These are phyloP conservation scores for Excoecaria cochinchinensis DNA, from an alignment of 345 rosid genomes.

Conservation along the genomic window DNA sequence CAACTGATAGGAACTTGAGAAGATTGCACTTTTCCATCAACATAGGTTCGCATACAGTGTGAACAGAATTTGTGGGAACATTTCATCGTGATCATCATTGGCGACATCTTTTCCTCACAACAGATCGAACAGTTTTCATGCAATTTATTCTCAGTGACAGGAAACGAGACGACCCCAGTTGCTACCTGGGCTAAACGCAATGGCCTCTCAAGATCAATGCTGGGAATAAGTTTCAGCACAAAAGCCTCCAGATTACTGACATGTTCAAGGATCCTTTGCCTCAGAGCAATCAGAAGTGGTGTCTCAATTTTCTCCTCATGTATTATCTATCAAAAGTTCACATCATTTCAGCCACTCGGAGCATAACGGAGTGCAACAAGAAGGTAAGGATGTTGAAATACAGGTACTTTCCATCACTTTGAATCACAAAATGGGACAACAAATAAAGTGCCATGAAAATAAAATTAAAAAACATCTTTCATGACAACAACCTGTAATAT, in stretches of 20 bases:
- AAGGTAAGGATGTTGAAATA: neutral
- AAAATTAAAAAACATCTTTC: neutral
- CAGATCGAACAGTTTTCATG: constrained; percentile 76
- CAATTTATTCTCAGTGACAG: constrained; percentile 36
- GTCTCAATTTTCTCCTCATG: constrained; percentile 56
- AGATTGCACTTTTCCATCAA: constrained; percentile 72
- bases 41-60: constrained; percentile 85
- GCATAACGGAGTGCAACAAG: neutral
- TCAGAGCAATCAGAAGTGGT: constrained; percentile 70
- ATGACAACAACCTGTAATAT: neutral
- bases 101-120: constrained; percentile 72
- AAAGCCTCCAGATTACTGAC: constrained; percentile 61
- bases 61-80: constrained; percentile 95
- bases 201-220: constrained; percentile 56
- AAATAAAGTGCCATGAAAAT: neutral
- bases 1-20: constrained; percentile 85
- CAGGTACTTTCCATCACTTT: neutral
- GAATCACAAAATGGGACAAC: neutral
- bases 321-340: constrained; percentile 48
- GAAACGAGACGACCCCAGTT: constrained; percentile 64
- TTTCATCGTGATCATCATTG: constrained; percentile 77
- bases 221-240: constrained; percentile 58
- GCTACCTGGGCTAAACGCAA: constrained; percentile 74
- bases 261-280: constrained; percentile 71
- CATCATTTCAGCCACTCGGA: constrained; percentile 11